Conservation (phyloP, 305 asterid species). For the Fraxinus sp. region DNA sequence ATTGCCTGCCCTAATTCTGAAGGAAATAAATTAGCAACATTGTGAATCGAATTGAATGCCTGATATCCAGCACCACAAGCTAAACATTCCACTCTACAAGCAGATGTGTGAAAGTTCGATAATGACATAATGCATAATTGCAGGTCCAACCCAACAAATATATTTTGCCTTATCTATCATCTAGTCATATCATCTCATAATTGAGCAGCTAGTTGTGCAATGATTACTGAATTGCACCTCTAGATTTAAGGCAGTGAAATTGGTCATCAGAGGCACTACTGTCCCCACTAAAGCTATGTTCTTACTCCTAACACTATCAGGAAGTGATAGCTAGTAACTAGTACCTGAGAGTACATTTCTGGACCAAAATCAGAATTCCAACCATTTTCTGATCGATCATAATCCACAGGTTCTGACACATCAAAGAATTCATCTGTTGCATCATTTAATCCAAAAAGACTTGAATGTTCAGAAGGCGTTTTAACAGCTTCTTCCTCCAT, state of each 20-base stretch:
- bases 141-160: conserved; percentile 10
- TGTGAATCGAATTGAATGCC: conserved; percentile 10
- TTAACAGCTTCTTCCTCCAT: conserved; percentile 60
- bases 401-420: conserved; percentile 84
- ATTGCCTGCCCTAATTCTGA: not conserved
- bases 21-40: conserved; percentile 11
- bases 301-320: conserved; percentile 9
- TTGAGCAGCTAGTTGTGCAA: conserved; percentile 21
- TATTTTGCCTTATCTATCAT: conserved; percentile 11
- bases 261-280: not conserved
- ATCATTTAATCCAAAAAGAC: conserved; percentile 82
- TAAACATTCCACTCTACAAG: conserved; percentile 9
- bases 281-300: conserved; percentile 5
- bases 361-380: conserved; percentile 78
- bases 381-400: conserved; percentile 68
- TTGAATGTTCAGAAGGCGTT: conserved; percentile 72
- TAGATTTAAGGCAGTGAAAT: conserved; percentile 12
- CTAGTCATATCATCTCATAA: conserved; percentile 18
- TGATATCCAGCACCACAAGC: conserved; percentile 5
- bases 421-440: conserved; percentile 89
- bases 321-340: conserved; percentile 11
- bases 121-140: conserved; percentile 14
- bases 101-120: conserved; percentile 1
- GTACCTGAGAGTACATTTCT: conserved; percentile 75
- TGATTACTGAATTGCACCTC: conserved; percentile 16